Evolutionary conservation across 2,329 filamentous ascomycete genomes (phyloP), one percentile per base, ranked within the genome.

Genomic region (Raffaelea albimanens): DNA sequence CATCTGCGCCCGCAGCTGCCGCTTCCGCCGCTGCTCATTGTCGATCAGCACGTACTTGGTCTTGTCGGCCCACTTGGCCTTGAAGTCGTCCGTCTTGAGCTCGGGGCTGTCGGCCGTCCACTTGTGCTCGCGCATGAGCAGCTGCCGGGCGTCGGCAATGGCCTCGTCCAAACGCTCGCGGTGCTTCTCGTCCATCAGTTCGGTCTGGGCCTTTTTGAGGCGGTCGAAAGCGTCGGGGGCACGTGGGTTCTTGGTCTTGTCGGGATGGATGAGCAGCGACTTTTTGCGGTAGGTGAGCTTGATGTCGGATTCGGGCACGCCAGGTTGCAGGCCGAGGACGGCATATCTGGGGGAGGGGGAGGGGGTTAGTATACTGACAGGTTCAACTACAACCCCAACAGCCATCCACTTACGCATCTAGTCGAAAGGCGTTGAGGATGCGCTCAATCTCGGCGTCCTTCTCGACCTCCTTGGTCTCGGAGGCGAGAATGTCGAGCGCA

Each of bases 381-480:
- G 14, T 21, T 29, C 21, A 41, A 20, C 21, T 22, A 14, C n/a
- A 40, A 40, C 8, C 7, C n/a, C 5, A n/a, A 43, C 21, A n/a
- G n/a, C n/a, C n/a, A n/a, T n/a, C 41, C 11, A 60, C 70, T 57
- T 62, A 76, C 72, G 77, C 76, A 62, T 81, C 73, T 18, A 81
- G 80, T 58, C 85, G 82, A 67, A 98, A 98, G 43, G 90, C 87
- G 59, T 85, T 85, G 56, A 95, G 75, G 57, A 98, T 98, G 51
- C 91, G 85, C 61, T 95, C 87, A 59, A 97, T 97, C 64, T 97
- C 91, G 50, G 85, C 83, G 76, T 97, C 93, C 86, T 96, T 97
- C 61, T 86, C 84, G 61, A 91, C 94, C 63, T 95, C 91, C 59
- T 91, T 94, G 47, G 84, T 82, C 62, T 95, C 89, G 31, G 80